Conservation (phyloP, 176 grass and related monocot species). For the Oryza officinalis region DNA sequence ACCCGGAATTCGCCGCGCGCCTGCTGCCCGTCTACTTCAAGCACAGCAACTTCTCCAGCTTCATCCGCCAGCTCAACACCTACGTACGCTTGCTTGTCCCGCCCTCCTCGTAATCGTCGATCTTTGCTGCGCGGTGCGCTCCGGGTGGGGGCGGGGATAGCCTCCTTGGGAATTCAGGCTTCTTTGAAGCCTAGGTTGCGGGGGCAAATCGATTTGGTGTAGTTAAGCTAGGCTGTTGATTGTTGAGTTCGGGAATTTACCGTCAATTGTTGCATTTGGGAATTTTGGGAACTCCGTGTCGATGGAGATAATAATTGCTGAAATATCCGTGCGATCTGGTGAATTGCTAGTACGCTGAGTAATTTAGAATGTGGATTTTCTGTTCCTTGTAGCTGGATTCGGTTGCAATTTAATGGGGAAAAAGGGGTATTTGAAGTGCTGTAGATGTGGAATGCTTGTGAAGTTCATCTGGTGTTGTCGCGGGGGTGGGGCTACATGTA, state of each 20-base stretch:
- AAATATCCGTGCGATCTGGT: slow-evolving; percentile 12
- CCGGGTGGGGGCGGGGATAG: neutral
- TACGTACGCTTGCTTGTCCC: slow-evolving; percentile 48
- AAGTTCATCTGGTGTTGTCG: neutral
- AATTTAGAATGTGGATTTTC: neutral
- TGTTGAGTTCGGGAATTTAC: neutral
- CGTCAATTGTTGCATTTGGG: neutral
- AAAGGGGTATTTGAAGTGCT: neutral
- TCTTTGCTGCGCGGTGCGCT: neutral
- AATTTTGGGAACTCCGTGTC: neutral
- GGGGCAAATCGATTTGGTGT: neutral
- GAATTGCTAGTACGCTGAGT: neutral
- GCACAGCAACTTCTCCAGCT: slow-evolving; percentile 98
- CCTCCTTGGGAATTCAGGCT: neutral
- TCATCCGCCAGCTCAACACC: slow-evolving; percentile 99
- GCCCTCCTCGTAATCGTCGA: neutral
- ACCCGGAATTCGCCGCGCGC: slow-evolving; percentile 63
- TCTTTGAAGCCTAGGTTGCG: neutral
- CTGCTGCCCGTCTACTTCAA: slow-evolving; percentile 86
- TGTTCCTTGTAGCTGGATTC: neutral
- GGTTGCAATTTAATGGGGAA: neutral
- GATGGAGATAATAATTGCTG: neutral
- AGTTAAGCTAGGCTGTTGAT: neutral
- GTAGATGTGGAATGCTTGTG: neutral
- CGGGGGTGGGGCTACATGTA: neutral